Evolutionary conservation across 192 early-diverging fungal species (phyloP), one percentile per base, ranked within the genome.

Genomic region (Dissophora globulifera): DNA sequence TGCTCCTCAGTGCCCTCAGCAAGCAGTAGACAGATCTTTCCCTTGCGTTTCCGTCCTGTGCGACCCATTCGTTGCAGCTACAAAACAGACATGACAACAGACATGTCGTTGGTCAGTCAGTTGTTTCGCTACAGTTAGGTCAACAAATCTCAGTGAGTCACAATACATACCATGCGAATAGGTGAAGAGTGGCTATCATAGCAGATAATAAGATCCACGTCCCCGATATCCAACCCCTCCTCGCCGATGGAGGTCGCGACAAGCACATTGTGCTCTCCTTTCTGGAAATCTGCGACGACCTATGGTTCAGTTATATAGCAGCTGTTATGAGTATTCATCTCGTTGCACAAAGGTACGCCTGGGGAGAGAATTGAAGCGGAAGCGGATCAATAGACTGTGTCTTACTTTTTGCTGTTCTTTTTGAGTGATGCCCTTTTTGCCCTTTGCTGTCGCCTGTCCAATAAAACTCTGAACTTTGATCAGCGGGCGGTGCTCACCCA

Each of bases 141-240:
- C 31, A 13, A 33, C 26, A 20, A 32, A 41, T 20, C 11, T 3
- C 5, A 3, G 32, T 38, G 35, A 38, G 6, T 38, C 35, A 13
- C 35, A 38, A 38, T 38, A 38, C 52, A 49, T 83, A 85, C 84
- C 92, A 94, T 91, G 22, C 91, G 85, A 54, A 92, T 88, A 3
- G 93, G 90, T 10, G 89, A 91, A 30, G 79, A 84, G 65, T 93
- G 90, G 11, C 85, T 79, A 67, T 98, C 95, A 60, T 91, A 98
- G 79, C 93, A 94, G 23, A 96, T 79, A 63, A 98, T 98, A 15
- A 98, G 82, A 54, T 98, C 95, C 1, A 98, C 90, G 52, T 98
- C 95, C 50, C 95, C 96, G 83, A 98, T 98, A 72, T 98, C 96
- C 31, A 98, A 79, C 2, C 96, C 96, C 81, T 98, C 96, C 79